phyloP scores from a whole-genome alignment of 768 basidiomycete species.

The Boletus rufocinnamomeus region DNA sequence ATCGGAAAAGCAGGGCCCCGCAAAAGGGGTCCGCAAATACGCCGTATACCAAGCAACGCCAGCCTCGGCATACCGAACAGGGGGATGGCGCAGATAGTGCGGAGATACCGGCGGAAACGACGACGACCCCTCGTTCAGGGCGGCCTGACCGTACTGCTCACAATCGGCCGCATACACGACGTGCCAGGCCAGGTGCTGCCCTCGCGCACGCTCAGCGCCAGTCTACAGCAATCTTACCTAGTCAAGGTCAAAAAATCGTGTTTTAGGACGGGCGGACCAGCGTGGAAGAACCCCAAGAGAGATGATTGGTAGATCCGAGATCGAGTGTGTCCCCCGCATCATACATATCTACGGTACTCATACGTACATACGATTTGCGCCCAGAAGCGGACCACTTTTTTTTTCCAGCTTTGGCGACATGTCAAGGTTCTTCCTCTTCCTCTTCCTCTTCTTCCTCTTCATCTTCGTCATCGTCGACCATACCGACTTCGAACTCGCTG shows the following conservation, averaged over 20 bases:
- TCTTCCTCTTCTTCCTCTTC: slow-evolving; percentile 44
- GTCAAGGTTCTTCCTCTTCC: slow-evolving; percentile 30
- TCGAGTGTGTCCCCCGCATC: neutral
- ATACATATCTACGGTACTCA: neutral
- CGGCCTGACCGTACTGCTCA: slow-evolving; percentile 14
- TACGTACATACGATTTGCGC: neutral
- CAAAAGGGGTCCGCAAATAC: slow-evolving; percentile 1
- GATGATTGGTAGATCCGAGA: neutral
- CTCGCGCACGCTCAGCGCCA: slow-evolving; percentile 77
- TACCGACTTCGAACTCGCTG: slow-evolving; percentile 89
- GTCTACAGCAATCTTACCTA: slow-evolving; percentile 65
- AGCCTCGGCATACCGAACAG: slow-evolving; percentile 3
- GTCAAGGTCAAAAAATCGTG: slow-evolving; percentile 70
- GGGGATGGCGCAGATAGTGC: slow-evolving; percentile 8
- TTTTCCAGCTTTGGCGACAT: neutral
- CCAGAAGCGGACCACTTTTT: neutral
- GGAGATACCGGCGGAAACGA: neutral
- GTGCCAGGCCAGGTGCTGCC: slow-evolving; percentile 77
- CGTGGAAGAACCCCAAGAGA: neutral
- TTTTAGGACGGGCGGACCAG: slow-evolving; percentile 44
- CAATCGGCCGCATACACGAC: slow-evolving; percentile 30
- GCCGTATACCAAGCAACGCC: slow-evolving; percentile 6
- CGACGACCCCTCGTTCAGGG: slow-evolving; percentile 2
- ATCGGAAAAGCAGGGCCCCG: slow-evolving; percentile 12
- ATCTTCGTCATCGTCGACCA: slow-evolving; percentile 59